These are phyloP conservation scores for Hypsizygus ulmarius DNA, from an alignment of 1,284 basidiomycete genomes.

Conservation along the genomic window DNA sequence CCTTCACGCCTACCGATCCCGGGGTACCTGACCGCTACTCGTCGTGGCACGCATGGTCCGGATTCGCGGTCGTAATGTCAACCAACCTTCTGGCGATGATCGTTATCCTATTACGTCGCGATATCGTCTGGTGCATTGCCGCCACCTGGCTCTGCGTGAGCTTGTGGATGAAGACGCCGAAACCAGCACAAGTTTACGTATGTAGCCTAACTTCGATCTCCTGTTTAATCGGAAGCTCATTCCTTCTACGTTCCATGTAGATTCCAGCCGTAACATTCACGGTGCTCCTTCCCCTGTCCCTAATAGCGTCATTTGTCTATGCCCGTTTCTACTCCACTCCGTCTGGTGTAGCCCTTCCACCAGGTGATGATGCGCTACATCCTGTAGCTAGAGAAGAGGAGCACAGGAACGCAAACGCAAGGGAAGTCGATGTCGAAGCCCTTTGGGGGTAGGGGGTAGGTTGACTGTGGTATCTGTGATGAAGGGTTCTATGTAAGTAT, in stretches of 20 bases:
- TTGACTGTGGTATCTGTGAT: not conserved
- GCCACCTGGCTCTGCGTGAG: slow-evolving; percentile 68
- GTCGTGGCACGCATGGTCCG: slow-evolving; percentile 53
- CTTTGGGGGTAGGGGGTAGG: slow-evolving; percentile 12
- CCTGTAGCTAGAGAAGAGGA: slow-evolving; percentile 6
- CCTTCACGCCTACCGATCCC: slow-evolving; percentile 37
- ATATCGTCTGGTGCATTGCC: slow-evolving; percentile 70
- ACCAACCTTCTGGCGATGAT: slow-evolving; percentile 58
- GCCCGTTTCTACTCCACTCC: slow-evolving; percentile 9
- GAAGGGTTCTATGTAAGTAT: too few species aligned
- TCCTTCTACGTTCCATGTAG: slow-evolving; percentile 8
- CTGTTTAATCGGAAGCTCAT: not conserved
- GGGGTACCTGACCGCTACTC: slow-evolving; percentile 43
- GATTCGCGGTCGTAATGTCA: slow-evolving; percentile 56
- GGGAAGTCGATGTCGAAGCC: slow-evolving; percentile 18
- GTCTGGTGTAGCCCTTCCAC: slow-evolving; percentile 12
- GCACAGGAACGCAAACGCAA: slow-evolving; percentile 7
- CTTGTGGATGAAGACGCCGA: slow-evolving; percentile 58
- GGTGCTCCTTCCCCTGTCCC: slow-evolving; percentile 18
- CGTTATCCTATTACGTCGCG: slow-evolving; percentile 53
- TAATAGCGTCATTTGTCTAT: slow-evolving; percentile 14
- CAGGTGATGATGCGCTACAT: slow-evolving; percentile 15
- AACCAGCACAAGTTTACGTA: slow-evolving; percentile 62
- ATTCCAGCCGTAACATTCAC: slow-evolving; percentile 22
- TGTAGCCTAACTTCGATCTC: slow-evolving; percentile 23